Percentiles rank a stretch among this genome's conserved stretches.
phyloP scores from a whole-genome alignment of 2,329 filamentous ascomycete genomes.

The Pseudogymnoascus sp. region DNA sequence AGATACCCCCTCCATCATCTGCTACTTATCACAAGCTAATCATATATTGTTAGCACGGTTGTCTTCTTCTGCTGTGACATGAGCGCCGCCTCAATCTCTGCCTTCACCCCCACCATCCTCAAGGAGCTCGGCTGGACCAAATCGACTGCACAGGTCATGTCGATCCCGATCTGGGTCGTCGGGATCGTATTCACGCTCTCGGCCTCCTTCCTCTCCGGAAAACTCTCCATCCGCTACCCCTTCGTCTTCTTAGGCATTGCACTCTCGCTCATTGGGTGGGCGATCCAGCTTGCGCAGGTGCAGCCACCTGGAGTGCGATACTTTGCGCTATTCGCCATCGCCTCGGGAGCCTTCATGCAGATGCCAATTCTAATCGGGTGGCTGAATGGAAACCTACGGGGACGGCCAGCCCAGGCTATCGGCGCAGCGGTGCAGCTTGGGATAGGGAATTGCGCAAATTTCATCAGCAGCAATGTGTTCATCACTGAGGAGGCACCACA shows the following conservation, averaged over 20 bases:
- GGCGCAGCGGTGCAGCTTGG: slow-evolving; percentile 34
- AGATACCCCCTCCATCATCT: neutral
- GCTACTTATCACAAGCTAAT: neutral
- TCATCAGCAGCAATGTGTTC: slow-evolving; percentile 35
- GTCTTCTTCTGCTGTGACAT: slow-evolving; percentile 28
- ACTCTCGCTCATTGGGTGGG: slow-evolving; percentile 28
- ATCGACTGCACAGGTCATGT: slow-evolving; percentile 28
- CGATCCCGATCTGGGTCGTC: slow-evolving; percentile 29
- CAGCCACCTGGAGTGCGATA: slow-evolving; percentile 24
- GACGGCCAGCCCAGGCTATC: slow-evolving; percentile 32
- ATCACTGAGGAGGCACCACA: slow-evolving; percentile 30
- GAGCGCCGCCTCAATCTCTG: slow-evolving; percentile 27
- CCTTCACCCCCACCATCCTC: slow-evolving; percentile 30
- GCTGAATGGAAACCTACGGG: slow-evolving; percentile 33
- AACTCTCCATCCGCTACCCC: slow-evolving; percentile 27
- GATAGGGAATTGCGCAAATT: slow-evolving; percentile 37
- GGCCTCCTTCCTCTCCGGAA: slow-evolving; percentile 25
- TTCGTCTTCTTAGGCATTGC: slow-evolving; percentile 30
- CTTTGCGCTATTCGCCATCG: slow-evolving; percentile 29
- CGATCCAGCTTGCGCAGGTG: slow-evolving; percentile 6
- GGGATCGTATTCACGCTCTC: slow-evolving; percentile 24
- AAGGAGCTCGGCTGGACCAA: slow-evolving; percentile 27
- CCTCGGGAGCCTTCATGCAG: slow-evolving; percentile 27
- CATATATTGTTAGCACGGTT: slow-evolving; percentile 10
- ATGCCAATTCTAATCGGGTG: slow-evolving; percentile 28